Conservation (phyloP, 2,329 filamentous ascomycete species). For the Claviceps sorghi region DNA sequence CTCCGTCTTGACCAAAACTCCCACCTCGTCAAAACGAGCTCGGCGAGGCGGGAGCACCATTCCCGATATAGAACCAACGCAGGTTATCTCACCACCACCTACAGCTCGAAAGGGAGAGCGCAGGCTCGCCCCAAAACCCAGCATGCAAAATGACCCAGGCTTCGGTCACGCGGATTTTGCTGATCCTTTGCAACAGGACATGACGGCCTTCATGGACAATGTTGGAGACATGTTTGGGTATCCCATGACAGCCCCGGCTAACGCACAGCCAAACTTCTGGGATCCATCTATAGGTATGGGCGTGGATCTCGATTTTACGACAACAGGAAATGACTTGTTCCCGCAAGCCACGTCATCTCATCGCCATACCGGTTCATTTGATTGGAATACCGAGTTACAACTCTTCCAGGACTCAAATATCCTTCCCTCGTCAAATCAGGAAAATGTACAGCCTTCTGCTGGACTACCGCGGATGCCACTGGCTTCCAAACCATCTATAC, state of each 20-base stretch:
- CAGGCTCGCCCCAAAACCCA: slow-evolving; percentile 39
- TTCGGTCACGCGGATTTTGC: slow-evolving; percentile 38
- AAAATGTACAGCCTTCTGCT: slow-evolving; percentile 21
- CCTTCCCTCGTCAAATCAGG: slow-evolving; percentile 20
- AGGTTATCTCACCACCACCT: slow-evolving; percentile 46
- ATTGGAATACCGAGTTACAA: slow-evolving; percentile 42
- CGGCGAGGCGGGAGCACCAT: slow-evolving; percentile 23
- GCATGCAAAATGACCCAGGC: slow-evolving; percentile 44
- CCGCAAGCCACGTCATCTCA: slow-evolving; percentile 21
- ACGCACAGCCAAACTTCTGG: slow-evolving; percentile 40
- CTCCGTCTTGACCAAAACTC: slow-evolving; percentile 12
- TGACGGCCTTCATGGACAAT: slow-evolving; percentile 31
- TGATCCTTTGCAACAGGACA: slow-evolving; percentile 32
- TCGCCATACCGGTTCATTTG: slow-evolving; percentile 35
- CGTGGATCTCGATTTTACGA: slow-evolving; percentile 46
- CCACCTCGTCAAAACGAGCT: slow-evolving; percentile 26
- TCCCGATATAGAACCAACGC: slow-evolving; percentile 21
- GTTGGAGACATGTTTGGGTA: slow-evolving; percentile 44
- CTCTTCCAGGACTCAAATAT: slow-evolving; percentile 35
- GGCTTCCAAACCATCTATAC: slow-evolving; percentile 34
- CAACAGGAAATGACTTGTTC: slow-evolving; percentile 29
- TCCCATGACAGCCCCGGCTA: slow-evolving; percentile 41
- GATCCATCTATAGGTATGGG: slow-evolving; percentile 36
- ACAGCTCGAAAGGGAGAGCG: slow-evolving; percentile 40
- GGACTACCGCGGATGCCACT: slow-evolving; percentile 32